Conservation (phyloP, 192 early-diverging fungal genomes). For the Chytriomyces hyalinus region DNA sequence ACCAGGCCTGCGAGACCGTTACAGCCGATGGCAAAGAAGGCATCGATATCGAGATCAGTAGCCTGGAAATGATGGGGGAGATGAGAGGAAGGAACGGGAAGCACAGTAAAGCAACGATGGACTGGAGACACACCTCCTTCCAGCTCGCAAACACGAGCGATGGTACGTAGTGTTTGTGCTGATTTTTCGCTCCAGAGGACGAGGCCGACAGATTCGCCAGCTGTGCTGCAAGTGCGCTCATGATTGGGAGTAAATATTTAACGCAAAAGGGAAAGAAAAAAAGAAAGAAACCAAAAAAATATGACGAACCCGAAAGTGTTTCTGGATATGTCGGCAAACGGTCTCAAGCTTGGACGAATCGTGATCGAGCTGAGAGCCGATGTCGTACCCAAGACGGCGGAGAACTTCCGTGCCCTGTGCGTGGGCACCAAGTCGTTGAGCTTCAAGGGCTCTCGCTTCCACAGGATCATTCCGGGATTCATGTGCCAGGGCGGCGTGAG, state of each 20-base stretch:
- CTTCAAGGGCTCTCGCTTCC: conserved; percentile 77
- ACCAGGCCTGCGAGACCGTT: conserved; percentile 79
- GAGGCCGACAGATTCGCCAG: conserved; percentile 11
- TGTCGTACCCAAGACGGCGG: conserved; percentile 79
- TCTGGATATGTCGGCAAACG: conserved; percentile 70
- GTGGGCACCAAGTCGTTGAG: conserved; percentile 76
- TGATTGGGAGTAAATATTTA: background rate
- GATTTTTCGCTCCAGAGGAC: conserved; percentile 1
- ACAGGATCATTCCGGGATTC: conserved; percentile 79
- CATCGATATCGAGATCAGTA: conserved; percentile 86
- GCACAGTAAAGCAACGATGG: too few relatives aligned
- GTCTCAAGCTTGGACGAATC: conserved; percentile 50
- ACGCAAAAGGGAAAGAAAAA: background rate
- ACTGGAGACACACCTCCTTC: background rate
- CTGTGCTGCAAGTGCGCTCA: conserved; percentile 10
- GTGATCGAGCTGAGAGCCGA: conserved; percentile 57
- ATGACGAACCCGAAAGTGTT: conserved; percentile 60
- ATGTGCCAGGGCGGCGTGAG: conserved; percentile 63
- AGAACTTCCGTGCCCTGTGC: conserved; percentile 73
- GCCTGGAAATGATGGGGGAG: conserved; percentile 45
- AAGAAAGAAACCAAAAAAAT: conserved; percentile 5
- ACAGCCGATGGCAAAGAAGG: conserved; percentile 81
- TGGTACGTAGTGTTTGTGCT: background rate
- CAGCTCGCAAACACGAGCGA: conserved; percentile 17
- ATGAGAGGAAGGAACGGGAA: too few relatives aligned